Evolutionary conservation across 1,284 basidiomycete genomes (phyloP).

Genomic region (Cutaneotrichosporon sp.): DNA sequence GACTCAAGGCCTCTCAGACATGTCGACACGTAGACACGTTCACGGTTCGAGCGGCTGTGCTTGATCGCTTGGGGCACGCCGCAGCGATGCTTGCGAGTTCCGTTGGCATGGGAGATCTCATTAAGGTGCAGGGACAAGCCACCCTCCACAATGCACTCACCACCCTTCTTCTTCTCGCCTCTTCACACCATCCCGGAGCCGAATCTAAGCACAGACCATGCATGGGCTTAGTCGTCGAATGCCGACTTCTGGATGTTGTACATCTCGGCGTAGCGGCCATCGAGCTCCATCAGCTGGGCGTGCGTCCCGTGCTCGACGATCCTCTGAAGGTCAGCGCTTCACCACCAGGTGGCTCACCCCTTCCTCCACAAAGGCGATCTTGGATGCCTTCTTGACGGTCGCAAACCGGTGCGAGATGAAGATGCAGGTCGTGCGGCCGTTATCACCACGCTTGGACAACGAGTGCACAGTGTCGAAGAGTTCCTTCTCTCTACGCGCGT

Average conservation of each 20-base stretch:
- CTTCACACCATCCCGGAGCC: no score
- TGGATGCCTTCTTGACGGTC: slow-evolving; percentile 33
- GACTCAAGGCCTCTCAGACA: no score
- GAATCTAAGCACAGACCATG: no score
- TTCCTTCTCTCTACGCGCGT: slow-evolving; percentile 71
- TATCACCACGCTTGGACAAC: slow-evolving; percentile 15
- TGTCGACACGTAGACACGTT: no score
- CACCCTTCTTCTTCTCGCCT: no score
- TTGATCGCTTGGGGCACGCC: no score
- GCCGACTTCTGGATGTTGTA: neutral
- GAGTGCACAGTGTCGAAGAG: slow-evolving; percentile 60
- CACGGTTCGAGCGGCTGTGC: no score
- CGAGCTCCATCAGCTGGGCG: slow-evolving; percentile 63
- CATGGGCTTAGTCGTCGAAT: neutral
- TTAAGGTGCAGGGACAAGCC: no score
- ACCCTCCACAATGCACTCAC: no score
- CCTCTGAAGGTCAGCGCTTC: neutral
- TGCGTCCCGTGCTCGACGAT: slow-evolving; percentile 81
- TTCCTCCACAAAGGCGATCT: slow-evolving; percentile 60
- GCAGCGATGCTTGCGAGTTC: no score
- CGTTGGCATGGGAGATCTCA: no score
- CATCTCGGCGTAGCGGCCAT: neutral
- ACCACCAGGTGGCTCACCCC: slow-evolving; percentile 10
- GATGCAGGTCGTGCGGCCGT: slow-evolving; percentile 64
- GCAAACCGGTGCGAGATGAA: slow-evolving; percentile 77